Base-by-base conservation (phyloP, 169 alveolate species). In the Neospora caninum region DNA sequence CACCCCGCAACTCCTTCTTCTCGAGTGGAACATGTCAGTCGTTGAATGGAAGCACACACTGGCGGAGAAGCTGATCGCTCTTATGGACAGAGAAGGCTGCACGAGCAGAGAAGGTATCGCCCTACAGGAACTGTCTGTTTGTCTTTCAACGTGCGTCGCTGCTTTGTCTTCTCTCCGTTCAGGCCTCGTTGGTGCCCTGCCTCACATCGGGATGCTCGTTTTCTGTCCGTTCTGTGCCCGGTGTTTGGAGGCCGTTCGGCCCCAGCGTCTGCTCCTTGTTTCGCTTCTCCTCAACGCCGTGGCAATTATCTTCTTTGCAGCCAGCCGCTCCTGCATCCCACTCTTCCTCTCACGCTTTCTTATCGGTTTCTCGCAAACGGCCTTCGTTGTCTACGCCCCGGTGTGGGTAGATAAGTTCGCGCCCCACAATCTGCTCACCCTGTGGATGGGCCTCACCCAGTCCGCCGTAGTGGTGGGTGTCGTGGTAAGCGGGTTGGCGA, bases 381-480 rank as follows among this genome's bases (percentile, higher is more conserved):
- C 89, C 54, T 91, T 91, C 89, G 64, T 91, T 38, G 69, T 92
- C 41, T 82, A 70, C 54, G 95, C 92, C 13, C 92, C 92, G 0
- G 95, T 93, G 31, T 87, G 92, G 92, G 88, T 87, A 36, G 93
- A 93, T 45, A 89, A 38, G 34, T 87, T 93, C 53, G 88, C 95
- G 31, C 95, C 95, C 2, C 54, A 10, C 54, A 58, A 93, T n/a
- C 88, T 25, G 20, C 88, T 86, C 73, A 70, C 95, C 64, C 70
- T 67, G 31, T 93, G 95, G 93, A 84, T 93, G 88, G 95, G 95
- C 39, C 80, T 86, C 34, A 41, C 86, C 43, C 95, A 93, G 83
- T 83, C 87, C 9, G 88, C 91, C 39, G 93, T 82, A 18, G 93
- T 88, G 36, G 53, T 88, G 88, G 95, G 95, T 34, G 92, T 80